A percentile compares a stretch with the other conserved stretches of the same genome.
Evolutionary conservation across 306 rosid genomes (phyloP).

Genomic region (Citrullus mucosospermus): DNA sequence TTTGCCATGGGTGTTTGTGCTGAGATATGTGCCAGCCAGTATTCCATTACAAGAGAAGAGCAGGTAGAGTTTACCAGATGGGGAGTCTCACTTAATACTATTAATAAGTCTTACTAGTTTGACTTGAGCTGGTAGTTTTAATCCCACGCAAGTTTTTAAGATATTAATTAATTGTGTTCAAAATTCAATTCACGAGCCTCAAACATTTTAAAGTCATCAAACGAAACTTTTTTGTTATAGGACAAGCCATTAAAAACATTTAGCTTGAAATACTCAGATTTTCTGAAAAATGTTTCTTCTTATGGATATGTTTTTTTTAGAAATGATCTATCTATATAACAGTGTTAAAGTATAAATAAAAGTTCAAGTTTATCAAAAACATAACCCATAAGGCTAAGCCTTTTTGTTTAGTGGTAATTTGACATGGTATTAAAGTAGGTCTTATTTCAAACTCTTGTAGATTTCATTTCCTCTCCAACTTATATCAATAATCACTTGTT

Average conservation of each 20-base stretch:
- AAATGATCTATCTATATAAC: background rate
- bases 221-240: background rate
- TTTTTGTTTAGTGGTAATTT: background rate
- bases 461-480: background rate
- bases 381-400: background rate
- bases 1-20: conserved; percentile 83
- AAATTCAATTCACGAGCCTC: background rate
- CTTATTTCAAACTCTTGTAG: background rate
- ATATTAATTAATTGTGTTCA: background rate
- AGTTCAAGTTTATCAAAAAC: background rate
- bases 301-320: background rate
- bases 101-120: background rate
- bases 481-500: background rate
- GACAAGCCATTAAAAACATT: background rate
- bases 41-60: conserved; percentile 59
- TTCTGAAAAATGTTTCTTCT: background rate
- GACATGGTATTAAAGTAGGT: background rate
- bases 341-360: background rate
- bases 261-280: background rate
- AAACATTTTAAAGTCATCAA: background rate
- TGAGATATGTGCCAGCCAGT: conserved; percentile 67
- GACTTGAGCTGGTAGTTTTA: background rate
- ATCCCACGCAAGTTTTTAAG: background rate
- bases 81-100: background rate
- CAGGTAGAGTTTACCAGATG: conserved; percentile 42